Base-by-base conservation (phyloP, 2,329 filamentous ascomycete species). In the Onygenales sp. region DNA sequence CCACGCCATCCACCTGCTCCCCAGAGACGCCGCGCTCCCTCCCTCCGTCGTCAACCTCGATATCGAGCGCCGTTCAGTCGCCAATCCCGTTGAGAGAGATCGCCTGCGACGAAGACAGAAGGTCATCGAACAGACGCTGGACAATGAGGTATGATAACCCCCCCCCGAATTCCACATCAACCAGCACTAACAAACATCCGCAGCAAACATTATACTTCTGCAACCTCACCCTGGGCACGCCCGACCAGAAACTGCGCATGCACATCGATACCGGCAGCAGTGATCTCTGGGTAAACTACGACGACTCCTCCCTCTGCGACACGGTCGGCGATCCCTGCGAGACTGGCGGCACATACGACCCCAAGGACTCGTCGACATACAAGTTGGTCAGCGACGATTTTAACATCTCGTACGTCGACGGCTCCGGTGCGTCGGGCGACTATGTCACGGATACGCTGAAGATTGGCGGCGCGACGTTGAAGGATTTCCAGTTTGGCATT, bases 381-480 rank as follows among this genome's bases (percentile, higher is more conserved):
- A 63, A 77, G 36, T 89, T 84, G 64, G 69, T 95, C 52, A 84
- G 83, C 58, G 83, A 80, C 63, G 77, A 83, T 56, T 95, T 96
- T 74, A 91, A 92, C 71, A 95, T 95, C 58, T 83, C 84, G 1
- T 95, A 95, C 60, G 85, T 87, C 42, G 90, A 95, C 69, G 87
- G 87, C 45, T 87, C 87, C 0, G 82, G 83, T 5, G 87, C 89
- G 0, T 67, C 73, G 1, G 90, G 91, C 36, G 87, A 93, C 69
- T 95, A 95, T 66, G 87, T 82, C 2, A 83, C 80, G 4, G 91
- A 96, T 64, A 85, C 78, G 0, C 72, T 95, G 54, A 72, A 56
- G 2, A 64, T 85, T 45, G 80, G 78, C 27, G 76, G 72, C 27
- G 64, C 72, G 9, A 72, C 66, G 0, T 58, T 85, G 35, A 61